phyloP scores from a whole-genome alignment of 2,329 filamentous ascomycete species.

The Trichoderma afroharzianum region DNA sequence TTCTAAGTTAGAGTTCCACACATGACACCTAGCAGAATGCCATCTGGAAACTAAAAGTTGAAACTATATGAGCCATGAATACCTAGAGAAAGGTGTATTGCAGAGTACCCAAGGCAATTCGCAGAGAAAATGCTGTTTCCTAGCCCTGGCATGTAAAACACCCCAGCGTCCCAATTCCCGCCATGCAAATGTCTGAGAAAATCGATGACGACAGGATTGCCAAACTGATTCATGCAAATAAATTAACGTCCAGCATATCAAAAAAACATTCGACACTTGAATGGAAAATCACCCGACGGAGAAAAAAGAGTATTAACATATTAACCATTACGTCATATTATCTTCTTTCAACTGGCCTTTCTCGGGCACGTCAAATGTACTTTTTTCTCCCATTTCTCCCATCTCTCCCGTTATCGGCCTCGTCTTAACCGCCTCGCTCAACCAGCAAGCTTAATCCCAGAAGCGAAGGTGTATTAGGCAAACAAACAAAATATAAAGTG shows the following conservation, averaged over 20 bases:
- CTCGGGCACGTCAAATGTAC: constrained; percentile 5
- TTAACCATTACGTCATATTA: constrained; percentile 15
- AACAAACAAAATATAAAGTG: constrained; percentile 21
- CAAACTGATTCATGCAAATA: background rate
- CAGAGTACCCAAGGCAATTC: background rate
- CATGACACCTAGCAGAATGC: background rate
- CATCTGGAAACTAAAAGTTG: background rate
- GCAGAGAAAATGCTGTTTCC: background rate
- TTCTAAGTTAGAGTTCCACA: background rate
- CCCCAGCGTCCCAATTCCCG: background rate
- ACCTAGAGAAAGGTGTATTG: background rate
- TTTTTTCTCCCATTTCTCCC: background rate
- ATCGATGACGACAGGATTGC: constrained; percentile 5
- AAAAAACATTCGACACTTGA: background rate
- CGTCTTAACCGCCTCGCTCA: constrained; percentile 5
- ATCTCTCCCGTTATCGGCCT: background rate
- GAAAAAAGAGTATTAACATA: background rate
- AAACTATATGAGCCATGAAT: too few relatives aligned
- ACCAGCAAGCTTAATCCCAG: constrained; percentile 17
- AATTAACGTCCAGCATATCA: background rate
- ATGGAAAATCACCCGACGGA: background rate
- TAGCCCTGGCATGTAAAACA: background rate
- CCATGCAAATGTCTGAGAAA: background rate
- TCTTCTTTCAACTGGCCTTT: background rate
- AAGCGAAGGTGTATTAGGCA: constrained; percentile 18